Conservation (phyloP, 2,329 filamentous ascomycete species). For the Aspergillus bombycis region DNA sequence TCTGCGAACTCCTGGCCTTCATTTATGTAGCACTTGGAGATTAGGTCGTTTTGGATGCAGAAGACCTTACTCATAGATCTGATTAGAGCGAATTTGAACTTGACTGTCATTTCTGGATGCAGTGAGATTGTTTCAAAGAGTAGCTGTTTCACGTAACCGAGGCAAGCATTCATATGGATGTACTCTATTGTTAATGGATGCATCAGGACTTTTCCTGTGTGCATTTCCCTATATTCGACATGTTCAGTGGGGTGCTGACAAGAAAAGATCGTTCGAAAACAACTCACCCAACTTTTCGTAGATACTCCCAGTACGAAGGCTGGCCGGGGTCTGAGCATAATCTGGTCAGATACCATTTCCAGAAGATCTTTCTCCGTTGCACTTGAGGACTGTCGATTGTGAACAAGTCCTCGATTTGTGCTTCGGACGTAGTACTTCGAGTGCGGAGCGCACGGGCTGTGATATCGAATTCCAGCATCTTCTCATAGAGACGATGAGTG, state of each 20-base stretch:
- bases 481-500: constrained; percentile 16
- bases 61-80: constrained; percentile 14
- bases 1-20: constrained; percentile 12
- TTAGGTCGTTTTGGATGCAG: constrained; percentile 18
- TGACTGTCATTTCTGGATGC: constrained; percentile 13
- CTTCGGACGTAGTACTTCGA: constrained; percentile 11
- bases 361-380: constrained; percentile 18
- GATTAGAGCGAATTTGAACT: constrained; percentile 15
- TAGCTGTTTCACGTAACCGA: constrained; percentile 13
- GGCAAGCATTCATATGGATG: constrained; percentile 18
- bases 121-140: constrained; percentile 13
- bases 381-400: constrained; percentile 17
- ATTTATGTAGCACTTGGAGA: constrained; percentile 14
- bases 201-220: constrained; percentile 15
- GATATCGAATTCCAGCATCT: constrained; percentile 19
- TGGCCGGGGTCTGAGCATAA: constrained; percentile 14
- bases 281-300: constrained; percentile 18
- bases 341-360: constrained; percentile 20
- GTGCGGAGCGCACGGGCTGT: constrained; percentile 17
- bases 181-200: constrained; percentile 18
- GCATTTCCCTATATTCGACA: constrained; percentile 12
- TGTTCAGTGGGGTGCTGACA: neutral
- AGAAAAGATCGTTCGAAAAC: neutral
- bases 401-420: constrained; percentile 13
- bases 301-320: constrained; percentile 15